Conservation (phyloP, 2,329 filamentous ascomycete species). For the Fusarium sp. region DNA sequence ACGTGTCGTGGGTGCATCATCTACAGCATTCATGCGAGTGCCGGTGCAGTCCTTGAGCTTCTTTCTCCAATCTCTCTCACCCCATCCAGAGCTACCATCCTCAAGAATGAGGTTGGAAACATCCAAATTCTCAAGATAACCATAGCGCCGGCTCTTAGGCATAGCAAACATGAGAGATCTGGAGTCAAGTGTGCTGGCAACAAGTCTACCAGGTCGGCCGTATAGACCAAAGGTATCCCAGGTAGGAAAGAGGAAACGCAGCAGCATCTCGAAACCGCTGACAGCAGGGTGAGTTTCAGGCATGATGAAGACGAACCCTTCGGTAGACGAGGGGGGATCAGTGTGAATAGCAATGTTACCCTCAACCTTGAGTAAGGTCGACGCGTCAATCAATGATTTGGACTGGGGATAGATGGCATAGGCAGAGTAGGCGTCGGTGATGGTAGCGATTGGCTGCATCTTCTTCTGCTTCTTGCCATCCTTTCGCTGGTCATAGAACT, state of each 20-base stretch:
- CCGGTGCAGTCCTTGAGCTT: slow-evolving; percentile 89
- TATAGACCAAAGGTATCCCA: slow-evolving; percentile 95
- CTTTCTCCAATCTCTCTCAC: slow-evolving; percentile 88
- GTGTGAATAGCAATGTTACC: slow-evolving; percentile 89
- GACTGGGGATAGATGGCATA: slow-evolving; percentile 97
- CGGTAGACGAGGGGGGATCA: slow-evolving; percentile 77
- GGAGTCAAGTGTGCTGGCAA: slow-evolving; percentile 86
- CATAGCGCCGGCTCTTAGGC: slow-evolving; percentile 86
- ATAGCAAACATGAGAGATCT: slow-evolving; percentile 98
- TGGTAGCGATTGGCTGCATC: slow-evolving; percentile 86
- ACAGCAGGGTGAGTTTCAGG: slow-evolving; percentile 93
- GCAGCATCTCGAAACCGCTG: slow-evolving; percentile 92
- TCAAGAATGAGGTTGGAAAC: slow-evolving; percentile 82
- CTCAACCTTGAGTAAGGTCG: slow-evolving; percentile 92
- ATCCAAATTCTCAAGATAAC: slow-evolving; percentile 89
- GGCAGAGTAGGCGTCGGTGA: slow-evolving; percentile 88
- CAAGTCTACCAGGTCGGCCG: slow-evolving; percentile 84
- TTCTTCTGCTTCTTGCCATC: slow-evolving; percentile 90
- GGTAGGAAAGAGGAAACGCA: slow-evolving; percentile 90
- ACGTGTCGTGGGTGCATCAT: slow-evolving; percentile 56
- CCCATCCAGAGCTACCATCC: slow-evolving; percentile 80
- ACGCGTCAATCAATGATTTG: slow-evolving; percentile 92
- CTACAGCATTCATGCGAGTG: slow-evolving; percentile 74
- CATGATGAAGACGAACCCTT: slow-evolving; percentile 98
- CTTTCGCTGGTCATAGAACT: slow-evolving; percentile 86